Evolutionary conservation across 2,329 filamentous ascomycete genomes (phyloP).

Genomic region (Neonectria coccinea): DNA sequence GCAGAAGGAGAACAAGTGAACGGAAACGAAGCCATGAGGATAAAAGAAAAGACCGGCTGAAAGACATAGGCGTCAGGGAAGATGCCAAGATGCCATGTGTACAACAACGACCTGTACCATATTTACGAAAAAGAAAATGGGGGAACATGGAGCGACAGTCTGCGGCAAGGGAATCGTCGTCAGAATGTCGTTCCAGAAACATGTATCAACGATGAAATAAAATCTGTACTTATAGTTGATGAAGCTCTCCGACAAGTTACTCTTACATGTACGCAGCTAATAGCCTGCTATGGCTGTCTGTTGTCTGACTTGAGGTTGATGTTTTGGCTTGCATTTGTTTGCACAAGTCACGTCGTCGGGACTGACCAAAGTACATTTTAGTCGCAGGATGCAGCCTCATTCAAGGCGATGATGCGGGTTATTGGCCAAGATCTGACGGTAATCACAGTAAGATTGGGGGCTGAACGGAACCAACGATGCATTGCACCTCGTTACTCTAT

Average conservation of each 20-base stretch:
- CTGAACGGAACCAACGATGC: background rate
- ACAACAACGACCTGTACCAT: conserved; percentile 25
- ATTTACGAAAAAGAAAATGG: conserved; percentile 21
- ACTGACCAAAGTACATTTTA: background rate
- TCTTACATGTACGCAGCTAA: background rate
- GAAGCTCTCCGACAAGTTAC: conserved; percentile 10
- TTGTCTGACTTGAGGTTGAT: conserved; percentile 8
- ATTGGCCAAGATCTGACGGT: conserved; percentile 5
- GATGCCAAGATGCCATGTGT: conserved; percentile 12
- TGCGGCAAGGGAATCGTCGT: background rate
- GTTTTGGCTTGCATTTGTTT: conserved; percentile 1
- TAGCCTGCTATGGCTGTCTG: background rate
- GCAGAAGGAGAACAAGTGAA: conserved; percentile 40
- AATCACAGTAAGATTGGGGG: conserved; percentile 24
- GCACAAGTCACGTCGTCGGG: background rate
- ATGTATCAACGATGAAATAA: conserved; percentile 9
- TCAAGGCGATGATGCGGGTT: conserved; percentile 5
- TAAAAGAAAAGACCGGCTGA: conserved; percentile 6
- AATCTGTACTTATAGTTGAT: conserved; percentile 13
- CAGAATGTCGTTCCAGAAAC: background rate
- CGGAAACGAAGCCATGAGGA: background rate
- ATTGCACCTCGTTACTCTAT: background rate
- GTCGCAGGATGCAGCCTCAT: background rate
- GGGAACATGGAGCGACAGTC: background rate
- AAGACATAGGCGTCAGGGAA: background rate